phyloP scores from a whole-genome alignment of 176 grass and related monocot genomes.

The Lolium multiflorum region DNA sequence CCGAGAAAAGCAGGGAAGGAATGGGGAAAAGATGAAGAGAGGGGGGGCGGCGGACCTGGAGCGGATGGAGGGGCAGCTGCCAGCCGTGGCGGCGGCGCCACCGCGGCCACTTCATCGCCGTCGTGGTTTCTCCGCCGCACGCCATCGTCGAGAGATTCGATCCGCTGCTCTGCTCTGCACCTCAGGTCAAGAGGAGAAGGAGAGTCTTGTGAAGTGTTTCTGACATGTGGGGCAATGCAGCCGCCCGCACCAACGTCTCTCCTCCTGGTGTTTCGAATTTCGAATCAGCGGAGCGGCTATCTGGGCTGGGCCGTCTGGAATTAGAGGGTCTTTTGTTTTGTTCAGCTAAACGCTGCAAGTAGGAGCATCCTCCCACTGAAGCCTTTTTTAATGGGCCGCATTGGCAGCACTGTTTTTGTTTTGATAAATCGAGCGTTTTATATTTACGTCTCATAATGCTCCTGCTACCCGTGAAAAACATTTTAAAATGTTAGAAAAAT shows the following conservation, averaged over 20 bases:
- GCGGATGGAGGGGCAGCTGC: conserved; percentile 88
- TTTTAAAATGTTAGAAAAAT: too few relatives aligned
- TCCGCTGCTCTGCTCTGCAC: not conserved
- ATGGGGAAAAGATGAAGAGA: not conserved
- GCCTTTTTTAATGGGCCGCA: too few relatives aligned
- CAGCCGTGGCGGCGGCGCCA: conserved; percentile 79
- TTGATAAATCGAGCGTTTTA: too few relatives aligned
- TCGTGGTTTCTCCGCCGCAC: not conserved
- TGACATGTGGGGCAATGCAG: conserved; percentile 22
- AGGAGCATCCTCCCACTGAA: too few relatives aligned
- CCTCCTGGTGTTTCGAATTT: conserved; percentile 39
- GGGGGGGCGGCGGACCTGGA: conserved; percentile 56
- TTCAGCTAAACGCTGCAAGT: too few relatives aligned
- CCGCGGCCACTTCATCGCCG: conserved; percentile 11
- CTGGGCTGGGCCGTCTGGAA: not conserved
- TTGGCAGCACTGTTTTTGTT: too few relatives aligned
- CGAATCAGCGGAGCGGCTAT: not conserved
- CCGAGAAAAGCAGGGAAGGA: not conserved
- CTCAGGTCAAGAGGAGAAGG: conserved; percentile 30
- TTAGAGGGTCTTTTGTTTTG: not conserved
- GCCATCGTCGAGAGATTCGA: not conserved
- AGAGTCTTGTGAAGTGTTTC: not conserved
- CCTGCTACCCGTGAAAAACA: too few relatives aligned
- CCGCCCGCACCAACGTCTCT: conserved; percentile 30
- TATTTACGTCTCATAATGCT: too few relatives aligned